phyloP scores from a whole-genome alignment of 768 basidiomycete species.

The Scleroderma citrinum region DNA sequence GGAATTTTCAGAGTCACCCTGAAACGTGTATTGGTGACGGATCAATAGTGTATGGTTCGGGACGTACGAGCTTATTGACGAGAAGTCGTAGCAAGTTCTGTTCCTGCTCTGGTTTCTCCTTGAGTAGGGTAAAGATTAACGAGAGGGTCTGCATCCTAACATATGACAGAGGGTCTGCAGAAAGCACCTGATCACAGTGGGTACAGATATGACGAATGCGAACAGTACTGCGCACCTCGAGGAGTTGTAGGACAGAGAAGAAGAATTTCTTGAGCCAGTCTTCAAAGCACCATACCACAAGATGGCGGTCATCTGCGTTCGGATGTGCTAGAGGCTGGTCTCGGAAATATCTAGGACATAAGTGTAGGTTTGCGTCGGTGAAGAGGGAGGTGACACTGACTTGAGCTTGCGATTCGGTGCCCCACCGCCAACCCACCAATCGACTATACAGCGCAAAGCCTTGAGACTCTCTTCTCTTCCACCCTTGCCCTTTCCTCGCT shows the following conservation, averaged over 20 bases:
- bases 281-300: conserved; percentile 88
- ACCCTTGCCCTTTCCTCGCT: conserved; percentile 73
- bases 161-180: conserved; percentile 81
- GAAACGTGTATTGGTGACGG: neutral
- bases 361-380: neutral
- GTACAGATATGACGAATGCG: neutral
- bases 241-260: conserved; percentile 82
- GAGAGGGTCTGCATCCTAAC: conserved; percentile 81
- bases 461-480: conserved; percentile 91
- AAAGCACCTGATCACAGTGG: conserved; percentile 50
- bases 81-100: conserved; percentile 90
- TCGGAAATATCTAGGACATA: conserved; percentile 69
- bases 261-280: conserved; percentile 98
- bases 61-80: conserved; percentile 85
- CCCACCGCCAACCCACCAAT: conserved; percentile 98
- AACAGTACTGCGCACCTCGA: conserved; percentile 57
- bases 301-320: conserved; percentile 59
- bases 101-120: conserved; percentile 93
- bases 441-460: conserved; percentile 83
- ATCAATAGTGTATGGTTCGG: neutral
- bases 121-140: conserved; percentile 73
- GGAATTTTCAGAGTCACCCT: conserved; percentile 88
- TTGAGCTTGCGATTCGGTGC: conserved; percentile 81
- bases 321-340: conserved; percentile 75
- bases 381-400: conserved; percentile 37